Evolutionary conservation across 2,329 filamentous ascomycete genomes (phyloP).

Genomic region (Clonostachys rhizophaga): DNA sequence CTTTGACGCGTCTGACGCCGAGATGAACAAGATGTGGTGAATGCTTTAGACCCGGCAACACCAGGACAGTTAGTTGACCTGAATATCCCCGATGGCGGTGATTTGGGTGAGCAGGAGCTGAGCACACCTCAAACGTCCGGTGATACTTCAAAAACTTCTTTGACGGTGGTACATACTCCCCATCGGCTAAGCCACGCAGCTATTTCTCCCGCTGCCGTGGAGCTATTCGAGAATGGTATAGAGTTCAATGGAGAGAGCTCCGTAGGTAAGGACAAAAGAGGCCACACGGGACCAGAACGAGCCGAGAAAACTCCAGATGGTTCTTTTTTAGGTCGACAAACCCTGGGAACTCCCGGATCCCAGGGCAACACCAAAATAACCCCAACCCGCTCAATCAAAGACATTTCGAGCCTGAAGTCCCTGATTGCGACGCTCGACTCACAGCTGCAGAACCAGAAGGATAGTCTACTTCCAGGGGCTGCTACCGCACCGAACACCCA

Average conservation of each 20-base stretch:
- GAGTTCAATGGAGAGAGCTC: slow-evolving; percentile 12
- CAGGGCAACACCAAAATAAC: background rate
- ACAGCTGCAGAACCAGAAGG: no score
- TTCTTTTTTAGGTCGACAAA: slow-evolving; percentile 11
- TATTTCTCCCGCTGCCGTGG: slow-evolving; percentile 11
- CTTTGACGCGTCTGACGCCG: no score
- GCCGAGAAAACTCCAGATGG: background rate
- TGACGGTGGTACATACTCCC: slow-evolving; percentile 30
- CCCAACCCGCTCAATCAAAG: no score
- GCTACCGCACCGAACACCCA: no score
- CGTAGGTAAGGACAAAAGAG: slow-evolving; percentile 1
- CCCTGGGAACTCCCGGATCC: background rate
- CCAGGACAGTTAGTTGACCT: slow-evolving; percentile 6
- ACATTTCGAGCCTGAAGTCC: no score
- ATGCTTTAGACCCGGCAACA: no score
- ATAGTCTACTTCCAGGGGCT: no score
- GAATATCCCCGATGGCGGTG: background rate
- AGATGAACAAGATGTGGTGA: no score
- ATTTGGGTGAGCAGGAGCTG: background rate
- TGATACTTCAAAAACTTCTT: slow-evolving; percentile 18
- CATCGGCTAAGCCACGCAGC: slow-evolving; percentile 14
- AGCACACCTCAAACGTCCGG: background rate
- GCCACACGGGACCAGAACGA: background rate
- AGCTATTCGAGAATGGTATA: slow-evolving; percentile 23
- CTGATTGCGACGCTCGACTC: no score